Base-by-base conservation (phyloP, 1,139 yeast genomes). In the Protomyces pachydermus region DNA sequence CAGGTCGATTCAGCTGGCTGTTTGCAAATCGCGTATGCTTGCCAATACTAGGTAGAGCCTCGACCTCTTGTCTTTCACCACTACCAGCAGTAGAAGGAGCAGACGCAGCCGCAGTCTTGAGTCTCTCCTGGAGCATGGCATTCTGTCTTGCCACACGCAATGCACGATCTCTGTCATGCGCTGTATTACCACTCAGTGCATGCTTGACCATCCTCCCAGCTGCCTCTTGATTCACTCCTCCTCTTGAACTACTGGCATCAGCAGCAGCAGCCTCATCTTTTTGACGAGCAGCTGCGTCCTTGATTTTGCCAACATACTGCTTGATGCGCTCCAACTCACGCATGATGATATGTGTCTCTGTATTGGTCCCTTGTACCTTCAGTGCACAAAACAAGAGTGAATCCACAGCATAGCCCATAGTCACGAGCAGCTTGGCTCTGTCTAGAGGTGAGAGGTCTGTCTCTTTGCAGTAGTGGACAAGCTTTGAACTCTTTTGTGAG, bases 301-400 rank as follows among this genome's bases (percentile, higher is more conserved):
- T 82, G 57, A 83, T 80, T 71, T 85, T 80, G 52, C 80, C 81
- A 85, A 88, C 86, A 70, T 86, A 86, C 25, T 79, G 74, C 73
- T 87, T 87, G 54, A 90, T 86, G 68, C 95, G 79, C 28, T 79
- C 80, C 62, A 91, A 78, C 73, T 91, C 96, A 34, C 79, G 78
- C 85, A 84, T 82, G 12, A 89, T 82, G 0, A 86, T 84, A 67
- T 85, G 88, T 2, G 75, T 74, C 23, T 78, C 79, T 0, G 87
- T 81, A 67, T 85, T 82, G 16, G 80, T 75, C 0, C 95, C 95
- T 20, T 76, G 75, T 1, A 84, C 72, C 70, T 87, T 86, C 67
- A 87, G 74, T 51, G 28, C 23, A 23, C 63, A 57, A 23, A 56
- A 63, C 45, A 63, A n/a, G 14, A 60, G 46, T 8, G 65, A 57